Conservation (phyloP, 2,329 filamentous ascomycete species). For the Botrytis sinoallii region DNA sequence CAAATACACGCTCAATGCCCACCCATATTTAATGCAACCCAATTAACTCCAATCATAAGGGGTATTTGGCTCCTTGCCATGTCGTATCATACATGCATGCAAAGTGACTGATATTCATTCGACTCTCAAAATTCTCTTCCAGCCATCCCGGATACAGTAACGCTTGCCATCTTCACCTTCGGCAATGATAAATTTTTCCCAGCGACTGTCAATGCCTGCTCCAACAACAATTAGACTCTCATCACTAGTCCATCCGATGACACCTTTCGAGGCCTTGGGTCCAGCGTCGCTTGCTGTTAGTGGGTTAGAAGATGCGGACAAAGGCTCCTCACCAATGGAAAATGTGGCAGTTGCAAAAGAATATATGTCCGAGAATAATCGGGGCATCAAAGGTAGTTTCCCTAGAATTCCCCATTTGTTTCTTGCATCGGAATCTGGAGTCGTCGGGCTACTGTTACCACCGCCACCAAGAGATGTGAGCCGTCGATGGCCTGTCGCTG, state of each 20-base stretch:
- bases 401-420: constrained; percentile 85
- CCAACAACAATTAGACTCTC: constrained; percentile 72
- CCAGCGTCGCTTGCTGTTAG: constrained; percentile 43
- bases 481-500: constrained; percentile 36
- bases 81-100: not conserved
- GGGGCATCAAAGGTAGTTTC: constrained; percentile 79
- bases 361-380: constrained; percentile 85
- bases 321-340: constrained; percentile 73
- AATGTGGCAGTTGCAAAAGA: constrained; percentile 80
- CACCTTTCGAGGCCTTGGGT: constrained; percentile 68
- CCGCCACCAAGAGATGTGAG: constrained; percentile 32
- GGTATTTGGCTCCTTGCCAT: constrained; percentile 7
- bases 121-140: constrained; percentile 70
- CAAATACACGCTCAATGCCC: not conserved
- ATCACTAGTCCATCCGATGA: constrained; percentile 81
- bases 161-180: constrained; percentile 66
- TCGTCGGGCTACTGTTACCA: constrained; percentile 36
- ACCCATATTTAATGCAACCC: not conserved
- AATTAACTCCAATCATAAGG: constrained; percentile 14
- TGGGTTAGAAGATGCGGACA: constrained; percentile 57
- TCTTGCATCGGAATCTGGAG: constrained; percentile 48
- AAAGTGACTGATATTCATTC: constrained; percentile 2
- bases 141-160: constrained; percentile 68
- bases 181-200: constrained; percentile 82
- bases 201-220: constrained; percentile 74